Percentiles rank a stretch among this genome's conserved stretches.
Conservation (phyloP, 768 basidiomycete genomes). For the Lactarius hatsudake region DNA sequence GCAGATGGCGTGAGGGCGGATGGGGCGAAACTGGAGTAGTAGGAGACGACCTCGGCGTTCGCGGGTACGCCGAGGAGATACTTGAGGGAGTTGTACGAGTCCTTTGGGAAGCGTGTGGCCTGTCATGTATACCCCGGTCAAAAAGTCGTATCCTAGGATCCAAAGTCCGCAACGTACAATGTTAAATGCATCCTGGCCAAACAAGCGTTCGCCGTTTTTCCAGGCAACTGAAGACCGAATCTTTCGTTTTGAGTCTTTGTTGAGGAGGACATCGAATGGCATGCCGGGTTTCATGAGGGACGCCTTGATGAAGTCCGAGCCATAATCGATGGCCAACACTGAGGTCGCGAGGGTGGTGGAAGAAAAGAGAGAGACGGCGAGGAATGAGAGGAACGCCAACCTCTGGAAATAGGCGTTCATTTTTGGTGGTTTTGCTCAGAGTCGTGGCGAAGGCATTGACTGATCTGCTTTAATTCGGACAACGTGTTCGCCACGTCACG, state of each 20-base stretch:
- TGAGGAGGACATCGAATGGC: slow-evolving; percentile 94
- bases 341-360: slow-evolving; percentile 46
- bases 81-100: slow-evolving; percentile 85
- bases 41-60: slow-evolving; percentile 32
- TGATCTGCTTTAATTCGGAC: background rate
- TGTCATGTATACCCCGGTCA: slow-evolving; percentile 33
- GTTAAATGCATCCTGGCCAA: slow-evolving; percentile 86
- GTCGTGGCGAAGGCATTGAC: slow-evolving; percentile 18
- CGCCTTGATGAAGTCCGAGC: slow-evolving; percentile 95
- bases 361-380: slow-evolving; percentile 29
- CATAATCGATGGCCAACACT: slow-evolving; percentile 96
- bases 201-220: slow-evolving; percentile 87
- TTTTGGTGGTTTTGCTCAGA: slow-evolving; percentile 10
- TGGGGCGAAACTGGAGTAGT: slow-evolving; percentile 48
- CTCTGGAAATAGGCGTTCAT: slow-evolving; percentile 19
- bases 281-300: slow-evolving; percentile 92
- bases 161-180: slow-evolving; percentile 53
- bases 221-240: slow-evolving; percentile 87
- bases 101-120: slow-evolving; percentile 89
- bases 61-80: slow-evolving; percentile 71
- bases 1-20: slow-evolving; percentile 59
- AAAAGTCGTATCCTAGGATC: background rate
- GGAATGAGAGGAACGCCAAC: slow-evolving; percentile 17
- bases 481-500: slow-evolving; percentile 27
- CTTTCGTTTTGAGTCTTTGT: slow-evolving; percentile 96